Evolutionary conservation across 1,284 basidiomycete genomes (phyloP), one percentile per base, ranked within the genome.

Genomic region (Sanguinoderma infundibulare): DNA sequence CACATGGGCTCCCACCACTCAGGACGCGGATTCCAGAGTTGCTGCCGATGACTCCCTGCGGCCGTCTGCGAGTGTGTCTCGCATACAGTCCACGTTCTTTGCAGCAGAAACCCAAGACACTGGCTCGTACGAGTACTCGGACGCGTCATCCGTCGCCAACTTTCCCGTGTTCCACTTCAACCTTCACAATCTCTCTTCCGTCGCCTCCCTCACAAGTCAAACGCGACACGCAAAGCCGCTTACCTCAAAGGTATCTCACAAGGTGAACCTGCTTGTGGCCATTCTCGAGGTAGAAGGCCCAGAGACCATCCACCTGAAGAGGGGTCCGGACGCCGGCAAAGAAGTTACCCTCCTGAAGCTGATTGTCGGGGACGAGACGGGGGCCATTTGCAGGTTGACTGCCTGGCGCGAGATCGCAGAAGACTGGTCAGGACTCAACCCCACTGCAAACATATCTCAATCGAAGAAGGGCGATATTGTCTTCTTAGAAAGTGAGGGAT

Each of bases 351-450:
- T 92, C 30, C 73, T 92, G 40, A 88, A 85, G 66, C 76, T 91
- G 66, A 82, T 92, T 47, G 72, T 92, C 17, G 87, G 87, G 4
- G 88, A 91, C 66, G 88, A 89, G 56, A 81, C 82, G 24, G 87
- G 87, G 2, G 79, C 75, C 0, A 79, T 92, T 3, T 85, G 85
- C 66, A 91, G 87, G 73, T 71, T 92, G 14, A 87, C 87, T 6
- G 90, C 86, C 3, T 93, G 91, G 91, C 78, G 91, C 55, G 87
- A 91, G 55, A 76, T 82, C 3, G 91, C 91, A 8, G 87, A 92
- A 47, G 72, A 72, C 0, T 92, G 90, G 91, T 87, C 86, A 53
- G 61, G 73, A 30, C 38, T 65, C 55, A 61, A 68, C 57, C 44
- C 68, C 17, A 64, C 62, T 4, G 46, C 34, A 17, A 64, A 67